Base-by-base conservation (phyloP, 2,329 filamentous ascomycete genomes). In the Fusarium sp. region DNA sequence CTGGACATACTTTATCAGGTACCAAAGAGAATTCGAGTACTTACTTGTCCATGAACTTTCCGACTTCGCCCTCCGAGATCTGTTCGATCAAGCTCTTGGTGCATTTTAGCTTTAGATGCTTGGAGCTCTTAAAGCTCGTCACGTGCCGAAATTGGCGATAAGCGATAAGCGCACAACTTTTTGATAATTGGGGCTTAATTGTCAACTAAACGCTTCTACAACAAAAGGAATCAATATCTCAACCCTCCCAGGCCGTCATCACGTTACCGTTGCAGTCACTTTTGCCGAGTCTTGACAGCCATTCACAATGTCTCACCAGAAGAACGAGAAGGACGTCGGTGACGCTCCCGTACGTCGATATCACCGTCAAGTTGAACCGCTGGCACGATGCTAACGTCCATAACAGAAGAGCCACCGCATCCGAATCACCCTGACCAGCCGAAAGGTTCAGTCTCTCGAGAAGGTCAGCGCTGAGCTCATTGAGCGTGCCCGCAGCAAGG, bases 381-480 rank as follows among this genome's bases (percentile, higher is more conserved):
- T 51, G 38, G 30, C 60, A 51, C 62, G 13, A 62, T 56, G 50
- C 78, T 75, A 72, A 74, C 64, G 56, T 52, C 60, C 58, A 34
- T 30, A 59, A 78, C 78, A 93, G 91, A 97, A 97, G 92, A 93
- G 93, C 89, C 94, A 97, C 92, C 95, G 95, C 89, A 97, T 97
- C 91, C 94, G 96, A 85, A 98, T 98, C 91, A 98, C 96, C 86
- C 90, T 98, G 82, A 96, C 95, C 85, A 94, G 91, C 82, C 94
- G 94, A 89, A 98, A 98, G 89, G 96, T 98, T 84, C 89, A 92
- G 84, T 92, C 95, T 80, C 94, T 98, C 84, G 96, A 98, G 92
- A 98, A 97, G 89, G 96, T 98, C 85, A 98, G 94, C 91, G 89
- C 91, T 84, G 96, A 98, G 89, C 94, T 99, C 85, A 95, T 98